Percentiles rank a stretch among this genome's conserved stretches.
phyloP scores from a whole-genome alignment of 495 filamentous ascomycete species.

The Penicillium flavigenum region DNA sequence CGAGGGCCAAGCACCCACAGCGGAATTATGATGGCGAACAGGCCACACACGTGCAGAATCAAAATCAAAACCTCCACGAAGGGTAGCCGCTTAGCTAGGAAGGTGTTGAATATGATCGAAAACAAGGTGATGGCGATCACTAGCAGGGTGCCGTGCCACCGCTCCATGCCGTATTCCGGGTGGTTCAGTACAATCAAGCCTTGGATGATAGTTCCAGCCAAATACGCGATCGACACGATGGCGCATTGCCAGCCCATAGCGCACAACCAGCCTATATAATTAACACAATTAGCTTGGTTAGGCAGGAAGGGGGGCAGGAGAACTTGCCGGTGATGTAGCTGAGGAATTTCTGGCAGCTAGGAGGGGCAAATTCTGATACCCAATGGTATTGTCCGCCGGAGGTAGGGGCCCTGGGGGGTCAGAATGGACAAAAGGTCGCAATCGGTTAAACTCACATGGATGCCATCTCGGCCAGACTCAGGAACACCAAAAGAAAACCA shows the following conservation, averaged over 20 bases:
- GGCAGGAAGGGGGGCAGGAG: neutral
- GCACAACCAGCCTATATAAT: constrained; percentile 39
- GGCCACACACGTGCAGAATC: constrained; percentile 41
- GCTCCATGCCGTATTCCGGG: constrained; percentile 29
- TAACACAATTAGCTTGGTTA: neutral
- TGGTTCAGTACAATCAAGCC: constrained; percentile 38
- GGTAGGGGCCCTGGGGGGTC: constrained; percentile 33
- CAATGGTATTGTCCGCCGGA: constrained; percentile 45
- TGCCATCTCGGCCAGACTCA: constrained; percentile 42
- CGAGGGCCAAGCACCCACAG: constrained; percentile 47
- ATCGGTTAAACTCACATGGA: constrained; percentile 30
- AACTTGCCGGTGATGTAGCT: constrained; percentile 39
- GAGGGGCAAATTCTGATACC: constrained; percentile 43
- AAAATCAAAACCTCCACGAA: constrained; percentile 40
- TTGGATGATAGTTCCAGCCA: constrained; percentile 41
- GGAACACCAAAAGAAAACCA: constrained; percentile 29
- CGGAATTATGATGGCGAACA: constrained; percentile 38
- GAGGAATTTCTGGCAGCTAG: constrained; percentile 32
- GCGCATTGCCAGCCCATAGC: constrained; percentile 45
- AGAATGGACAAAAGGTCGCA: neutral
- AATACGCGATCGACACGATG: constrained; percentile 34
- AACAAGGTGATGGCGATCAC: constrained; percentile 42
- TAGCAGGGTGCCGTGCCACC: constrained; percentile 44
- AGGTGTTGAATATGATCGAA: constrained; percentile 43
- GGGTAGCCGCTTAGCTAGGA: constrained; percentile 38